Evolutionary conservation across 306 rosid species (phyloP).

Genomic region (Glycine latifolia): DNA sequence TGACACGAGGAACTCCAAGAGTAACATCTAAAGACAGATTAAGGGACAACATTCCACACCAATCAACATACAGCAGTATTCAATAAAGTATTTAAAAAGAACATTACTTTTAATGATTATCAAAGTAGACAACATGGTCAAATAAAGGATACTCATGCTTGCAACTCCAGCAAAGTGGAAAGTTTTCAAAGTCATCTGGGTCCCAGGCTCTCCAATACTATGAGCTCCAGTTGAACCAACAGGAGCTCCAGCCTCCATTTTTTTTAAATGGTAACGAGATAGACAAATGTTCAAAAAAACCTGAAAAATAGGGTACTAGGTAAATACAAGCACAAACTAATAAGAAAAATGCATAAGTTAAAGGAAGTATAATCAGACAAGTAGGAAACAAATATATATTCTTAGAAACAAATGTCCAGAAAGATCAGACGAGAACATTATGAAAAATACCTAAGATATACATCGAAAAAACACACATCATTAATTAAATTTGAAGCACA

Average conservation of each 20-base stretch:
- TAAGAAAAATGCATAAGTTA: too few relatives aligned
- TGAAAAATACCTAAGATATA: neutral
- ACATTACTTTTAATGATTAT: too few relatives aligned
- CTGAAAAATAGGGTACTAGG: conserved; percentile 49
- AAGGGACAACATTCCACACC: too few relatives aligned
- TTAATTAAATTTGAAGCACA: too few relatives aligned
- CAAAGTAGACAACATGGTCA: neutral
- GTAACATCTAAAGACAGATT: conserved; percentile 68
- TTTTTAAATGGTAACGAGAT: conserved; percentile 77
- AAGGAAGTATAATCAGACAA: too few relatives aligned
- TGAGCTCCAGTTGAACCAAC: conserved; percentile 97
- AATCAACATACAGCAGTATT: too few relatives aligned
- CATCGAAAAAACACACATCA: neutral
- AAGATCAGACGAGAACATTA: neutral
- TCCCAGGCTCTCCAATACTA: conserved; percentile 99
- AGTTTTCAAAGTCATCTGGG: conserved; percentile 95
- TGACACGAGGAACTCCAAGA: conserved; percentile 96
- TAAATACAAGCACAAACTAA: conserved; percentile 10
- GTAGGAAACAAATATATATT: conserved; percentile 12
- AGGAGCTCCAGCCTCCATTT: conserved; percentile 93
- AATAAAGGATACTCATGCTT: conserved; percentile 97
- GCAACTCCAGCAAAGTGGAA: conserved; percentile 99
- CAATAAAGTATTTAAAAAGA: too few relatives aligned
- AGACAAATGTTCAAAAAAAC: conserved; percentile 85
- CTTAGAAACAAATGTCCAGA: neutral